These are phyloP conservation scores for Dimocarpus longan DNA, from an alignment of 345 rosid genomes.

Conservation along the genomic window DNA sequence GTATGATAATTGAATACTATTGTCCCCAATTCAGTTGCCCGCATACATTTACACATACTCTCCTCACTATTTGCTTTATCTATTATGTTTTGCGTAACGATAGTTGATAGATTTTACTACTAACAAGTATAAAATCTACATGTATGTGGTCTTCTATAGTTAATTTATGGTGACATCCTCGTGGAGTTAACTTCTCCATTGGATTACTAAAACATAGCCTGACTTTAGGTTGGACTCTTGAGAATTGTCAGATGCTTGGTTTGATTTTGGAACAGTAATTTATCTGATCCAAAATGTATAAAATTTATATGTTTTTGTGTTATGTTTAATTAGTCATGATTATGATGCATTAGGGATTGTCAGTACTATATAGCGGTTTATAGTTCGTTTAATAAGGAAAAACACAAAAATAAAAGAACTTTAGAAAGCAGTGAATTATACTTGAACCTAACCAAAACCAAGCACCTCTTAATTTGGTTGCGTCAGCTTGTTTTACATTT, in stretches of 20 bases:
- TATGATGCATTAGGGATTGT: neutral
- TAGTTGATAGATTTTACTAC: conserved; percentile 8
- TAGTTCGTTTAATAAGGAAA: neutral
- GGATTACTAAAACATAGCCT: neutral
- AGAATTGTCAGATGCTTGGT: neutral
- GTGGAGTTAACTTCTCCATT: too few species aligned
- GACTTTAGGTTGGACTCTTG: neutral
- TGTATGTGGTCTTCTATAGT: neutral
- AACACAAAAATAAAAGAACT: neutral
- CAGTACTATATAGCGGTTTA: neutral
- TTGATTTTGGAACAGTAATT: neutral
- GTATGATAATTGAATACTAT: conserved; percentile 13
- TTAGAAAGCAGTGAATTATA: neutral
- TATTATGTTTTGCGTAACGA: neutral
- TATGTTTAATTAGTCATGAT: neutral
- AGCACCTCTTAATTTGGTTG: neutral
- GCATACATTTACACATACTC: neutral
- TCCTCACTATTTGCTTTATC: neutral
- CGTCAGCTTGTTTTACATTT: neutral
- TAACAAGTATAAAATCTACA: neutral
- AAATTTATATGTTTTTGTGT: neutral
- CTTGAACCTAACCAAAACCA: conserved; percentile 4
- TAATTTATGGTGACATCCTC: neutral
- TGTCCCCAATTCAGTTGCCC: neutral
- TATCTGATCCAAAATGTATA: neutral